Evolutionary conservation across 1,139 yeast species (phyloP).

Genomic region (Hansenula sp.): DNA sequence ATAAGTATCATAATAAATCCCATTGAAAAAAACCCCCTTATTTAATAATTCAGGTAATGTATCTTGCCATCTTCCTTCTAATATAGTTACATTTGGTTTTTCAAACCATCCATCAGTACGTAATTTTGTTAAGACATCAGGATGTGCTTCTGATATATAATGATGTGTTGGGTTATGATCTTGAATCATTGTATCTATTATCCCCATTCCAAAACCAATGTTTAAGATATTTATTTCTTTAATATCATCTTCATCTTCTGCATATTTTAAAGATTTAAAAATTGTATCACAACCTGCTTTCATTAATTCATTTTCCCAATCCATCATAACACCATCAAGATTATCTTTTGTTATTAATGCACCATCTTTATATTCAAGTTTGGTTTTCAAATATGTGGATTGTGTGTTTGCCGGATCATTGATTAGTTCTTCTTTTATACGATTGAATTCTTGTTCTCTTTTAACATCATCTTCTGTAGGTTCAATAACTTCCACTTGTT

Average conservation of each 20-base stretch:
- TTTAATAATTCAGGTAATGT: slow-evolving; percentile 60
- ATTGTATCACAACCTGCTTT: slow-evolving; percentile 69
- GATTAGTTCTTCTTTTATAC: slow-evolving; percentile 12
- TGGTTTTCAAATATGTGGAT: slow-evolving; percentile 57
- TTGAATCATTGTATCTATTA: slow-evolving; percentile 78
- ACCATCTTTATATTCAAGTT: slow-evolving; percentile 65
- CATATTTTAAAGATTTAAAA: slow-evolving; percentile 32
- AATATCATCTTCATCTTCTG: slow-evolving; percentile 30
- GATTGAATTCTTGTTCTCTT: slow-evolving; percentile 7
- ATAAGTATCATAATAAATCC: slow-evolving; percentile 90
- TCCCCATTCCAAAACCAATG: slow-evolving; percentile 97
- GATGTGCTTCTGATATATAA: slow-evolving; percentile 93
- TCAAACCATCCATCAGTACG: slow-evolving; percentile 80
- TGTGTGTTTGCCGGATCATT: slow-evolving; percentile 62
- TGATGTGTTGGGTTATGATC: slow-evolving; percentile 57
- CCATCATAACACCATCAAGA: slow-evolving; percentile 96
- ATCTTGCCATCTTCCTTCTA: slow-evolving; percentile 93
- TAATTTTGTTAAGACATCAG: slow-evolving; percentile 74
- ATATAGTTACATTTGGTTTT: slow-evolving; percentile 61
- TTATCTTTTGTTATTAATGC: slow-evolving; percentile 69
- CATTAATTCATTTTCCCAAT: slow-evolving; percentile 90
- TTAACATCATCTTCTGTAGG: slow-evolving; percentile 21
- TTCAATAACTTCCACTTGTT: slow-evolving; percentile 13
- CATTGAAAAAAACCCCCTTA: slow-evolving; percentile 74
- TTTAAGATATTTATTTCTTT: slow-evolving; percentile 56